Base-by-base conservation (phyloP, 176 grass and related monocot genomes). In the Cenchrus purpureus region DNA sequence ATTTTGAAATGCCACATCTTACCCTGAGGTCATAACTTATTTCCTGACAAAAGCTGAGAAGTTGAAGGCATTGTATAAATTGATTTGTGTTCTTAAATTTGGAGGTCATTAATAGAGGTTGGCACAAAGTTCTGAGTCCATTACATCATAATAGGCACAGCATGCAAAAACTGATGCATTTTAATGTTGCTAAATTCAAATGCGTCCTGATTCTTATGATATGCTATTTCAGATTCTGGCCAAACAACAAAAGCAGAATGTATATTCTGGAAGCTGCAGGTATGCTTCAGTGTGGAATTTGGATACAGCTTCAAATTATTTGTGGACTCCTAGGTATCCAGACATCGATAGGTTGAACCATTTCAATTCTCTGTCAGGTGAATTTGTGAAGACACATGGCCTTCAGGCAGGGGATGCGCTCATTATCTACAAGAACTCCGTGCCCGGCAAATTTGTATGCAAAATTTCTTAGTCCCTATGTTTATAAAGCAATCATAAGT, bases 211-310 rank as follows among this genome's bases (percentile, higher is more conserved):
- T 42, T 78, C 46, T 56, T 28, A 19, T 63, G 28, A 25, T 49
- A 78, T 52, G 74, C 42, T 65, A 67, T 79, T 77, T 79, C 87
- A 98, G 96, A 81, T 98, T 85, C 66, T 98, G 96, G 96, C 93
- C 93, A 79, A 98, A 98, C 80, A 98, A 98, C 86, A 95, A 85
- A 87, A 98, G 93, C 83, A 94, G 93, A 88, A 97, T 97, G 94
- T 93, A 97, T 88, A 91, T 97, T 71, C 84, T 97, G 67, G 94
- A 97, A 89, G 82, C 91, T 79, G 86, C 91, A 89, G 87, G 94
- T 97, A 91, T 63, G 71, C 68, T 78, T 66, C 40, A 71, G 40
- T 19, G 20, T 58, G 51, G 44, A 74, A n/a, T 22, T 68, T 60
- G 16, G 61, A 61, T 68, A 32, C 44, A 53, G 6, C 62, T 85